phyloP scores from a whole-genome alignment of 345 rosid species.

The Combretum micranthum region DNA sequence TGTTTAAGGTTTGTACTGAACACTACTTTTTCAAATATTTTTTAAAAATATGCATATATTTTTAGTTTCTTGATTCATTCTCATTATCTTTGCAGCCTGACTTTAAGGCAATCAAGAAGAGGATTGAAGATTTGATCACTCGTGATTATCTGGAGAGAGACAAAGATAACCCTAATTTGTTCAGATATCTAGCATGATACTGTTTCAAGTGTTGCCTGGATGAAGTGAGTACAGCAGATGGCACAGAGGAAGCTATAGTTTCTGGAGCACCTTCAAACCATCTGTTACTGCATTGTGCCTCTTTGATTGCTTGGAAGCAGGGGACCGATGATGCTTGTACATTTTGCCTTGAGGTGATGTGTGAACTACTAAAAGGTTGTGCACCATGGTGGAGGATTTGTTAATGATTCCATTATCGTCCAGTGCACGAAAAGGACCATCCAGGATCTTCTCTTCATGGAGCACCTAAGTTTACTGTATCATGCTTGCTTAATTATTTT shows the following conservation, averaged over 20 bases:
- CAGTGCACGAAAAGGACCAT: no score
- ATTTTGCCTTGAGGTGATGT: no score
- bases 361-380: no score
- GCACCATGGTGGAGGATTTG: no score
- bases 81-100: constrained; percentile 50
- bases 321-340: no score
- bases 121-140: constrained; percentile 66
- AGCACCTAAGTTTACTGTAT: constrained; percentile 3
- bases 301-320: no score
- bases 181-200: constrained; percentile 51
- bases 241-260: no score
- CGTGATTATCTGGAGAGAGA: constrained; percentile 67
- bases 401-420: no score
- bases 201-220: neutral
- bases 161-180: constrained; percentile 40
- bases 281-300: no score
- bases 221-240: no score
- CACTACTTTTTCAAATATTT: constrained; percentile 1
- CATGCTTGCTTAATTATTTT: neutral
- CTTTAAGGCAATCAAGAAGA: constrained; percentile 64
- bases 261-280: no score
- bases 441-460: neutral
- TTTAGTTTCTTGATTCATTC: neutral
- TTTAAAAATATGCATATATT: neutral
- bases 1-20: constrained; percentile 48